Percentiles rank a stretch among this genome's conserved stretches.
These are phyloP conservation scores for Akanthomyces lecanii DNA, from an alignment of 2,329 filamentous ascomycete species.

Conservation along the genomic window DNA sequence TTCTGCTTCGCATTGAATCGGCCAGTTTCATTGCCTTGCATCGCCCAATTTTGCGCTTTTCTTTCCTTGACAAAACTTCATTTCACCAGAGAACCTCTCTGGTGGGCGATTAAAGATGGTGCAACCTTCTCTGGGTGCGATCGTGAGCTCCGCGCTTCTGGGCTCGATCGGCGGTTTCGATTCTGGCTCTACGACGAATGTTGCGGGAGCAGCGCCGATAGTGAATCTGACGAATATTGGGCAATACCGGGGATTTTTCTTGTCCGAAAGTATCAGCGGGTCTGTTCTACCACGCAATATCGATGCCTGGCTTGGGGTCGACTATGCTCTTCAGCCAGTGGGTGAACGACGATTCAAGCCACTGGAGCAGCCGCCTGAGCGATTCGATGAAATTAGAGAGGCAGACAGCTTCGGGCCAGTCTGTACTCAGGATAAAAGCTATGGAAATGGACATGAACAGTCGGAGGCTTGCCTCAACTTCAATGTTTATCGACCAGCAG, in stretches of 20 bases:
- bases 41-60: background rate
- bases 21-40: background rate
- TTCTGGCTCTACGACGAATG: background rate
- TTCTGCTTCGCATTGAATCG: background rate
- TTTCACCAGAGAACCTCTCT: background rate
- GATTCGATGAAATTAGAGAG: slow-evolving; percentile 36
- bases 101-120: background rate
- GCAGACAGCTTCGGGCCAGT: slow-evolving; percentile 38
- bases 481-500: slow-evolving; percentile 34
- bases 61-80: background rate
- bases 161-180: background rate
- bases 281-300: slow-evolving; percentile 30
- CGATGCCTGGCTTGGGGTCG: slow-evolving; percentile 46
- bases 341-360: slow-evolving; percentile 38
- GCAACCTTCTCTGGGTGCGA: background rate
- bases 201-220: background rate
- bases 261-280: slow-evolving; percentile 29
- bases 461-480: slow-evolving; percentile 37
- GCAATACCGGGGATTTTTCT: background rate
- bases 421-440: slow-evolving; percentile 37
- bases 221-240: slow-evolving; percentile 1
- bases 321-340: slow-evolving; percentile 40
- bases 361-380: slow-evolving; percentile 33
- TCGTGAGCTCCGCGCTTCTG: slow-evolving; percentile 9
- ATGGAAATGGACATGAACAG: slow-evolving; percentile 22